Percentiles rank a stretch among this genome's conserved stretches.
These are phyloP conservation scores for Leucoagaricus sp. DNA, from an alignment of 1,284 basidiomycete genomes.

Conservation along the genomic window DNA sequence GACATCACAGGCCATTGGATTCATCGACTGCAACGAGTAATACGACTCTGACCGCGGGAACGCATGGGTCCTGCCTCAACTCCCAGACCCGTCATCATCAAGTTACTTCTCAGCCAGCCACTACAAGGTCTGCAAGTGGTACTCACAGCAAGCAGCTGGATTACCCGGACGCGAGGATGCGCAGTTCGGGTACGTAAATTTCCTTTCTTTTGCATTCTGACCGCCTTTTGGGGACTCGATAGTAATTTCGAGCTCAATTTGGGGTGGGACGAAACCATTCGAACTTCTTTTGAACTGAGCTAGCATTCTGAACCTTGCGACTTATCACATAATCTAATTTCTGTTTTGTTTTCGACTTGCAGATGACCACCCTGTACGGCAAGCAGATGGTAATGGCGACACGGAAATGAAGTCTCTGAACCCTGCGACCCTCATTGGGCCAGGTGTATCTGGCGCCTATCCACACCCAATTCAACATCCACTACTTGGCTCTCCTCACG, in stretches of 20 bases:
- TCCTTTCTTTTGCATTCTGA: not conserved
- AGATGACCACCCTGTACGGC: not conserved
- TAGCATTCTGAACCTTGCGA: not conserved
- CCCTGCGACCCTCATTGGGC: constrained; percentile 7
- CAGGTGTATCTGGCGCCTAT: constrained; percentile 4
- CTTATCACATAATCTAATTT: not conserved
- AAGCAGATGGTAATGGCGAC: constrained; percentile 1
- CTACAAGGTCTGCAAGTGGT: not conserved
- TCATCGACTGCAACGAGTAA: not conserved
- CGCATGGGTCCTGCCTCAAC: not conserved
- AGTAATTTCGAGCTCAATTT: not conserved
- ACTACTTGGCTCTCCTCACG: not conserved
- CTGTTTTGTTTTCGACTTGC: not conserved
- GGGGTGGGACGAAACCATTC: not conserved
- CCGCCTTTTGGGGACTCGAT: too few relatives aligned
- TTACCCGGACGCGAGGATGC: not conserved
- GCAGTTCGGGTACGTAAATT: constrained; percentile 3
- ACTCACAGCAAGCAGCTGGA: too few relatives aligned
- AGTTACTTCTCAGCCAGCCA: not conserved
- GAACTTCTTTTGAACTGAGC: not conserved
- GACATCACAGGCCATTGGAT: not conserved
- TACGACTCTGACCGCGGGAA: not conserved
- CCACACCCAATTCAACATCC: not conserved
- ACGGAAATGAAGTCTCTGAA: constrained; percentile 5
- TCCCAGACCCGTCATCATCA: not conserved